A percentile compares a stretch with the other conserved stretches of the same genome.
Evolutionary conservation across 176 grass and related monocot species (phyloP).

Genomic region (Metroxylon sagu): DNA sequence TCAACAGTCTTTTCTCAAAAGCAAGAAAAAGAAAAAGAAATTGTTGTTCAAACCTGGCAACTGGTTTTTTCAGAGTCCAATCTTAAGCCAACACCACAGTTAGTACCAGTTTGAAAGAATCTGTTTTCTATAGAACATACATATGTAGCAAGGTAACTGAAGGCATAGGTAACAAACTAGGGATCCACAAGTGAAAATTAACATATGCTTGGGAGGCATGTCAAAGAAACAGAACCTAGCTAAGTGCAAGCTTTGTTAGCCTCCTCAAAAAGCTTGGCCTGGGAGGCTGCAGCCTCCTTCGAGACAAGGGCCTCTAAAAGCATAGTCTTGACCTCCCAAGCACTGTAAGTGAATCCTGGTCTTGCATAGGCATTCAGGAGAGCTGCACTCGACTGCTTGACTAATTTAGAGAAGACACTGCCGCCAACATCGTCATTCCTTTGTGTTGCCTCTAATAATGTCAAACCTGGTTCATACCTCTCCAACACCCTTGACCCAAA

Average conservation of each 20-base stretch:
- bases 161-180: background rate
- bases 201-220: background rate
- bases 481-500: conserved; percentile 80
- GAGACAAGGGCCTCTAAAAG: conserved; percentile 73
- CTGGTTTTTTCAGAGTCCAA: too few relatives aligned
- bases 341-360: conserved; percentile 53
- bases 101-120: too few relatives aligned
- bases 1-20: too few relatives aligned
- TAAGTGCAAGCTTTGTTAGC: conserved; percentile 53
- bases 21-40: too few relatives aligned
- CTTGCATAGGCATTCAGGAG: conserved; percentile 75
- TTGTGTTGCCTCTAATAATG: conserved; percentile 68
- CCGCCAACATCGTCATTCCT: conserved; percentile 62
- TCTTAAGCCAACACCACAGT: too few relatives aligned
- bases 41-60: too few relatives aligned
- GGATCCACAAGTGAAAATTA: background rate
- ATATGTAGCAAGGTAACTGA: too few relatives aligned
- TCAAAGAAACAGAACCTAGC: background rate
- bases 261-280: conserved; percentile 71
- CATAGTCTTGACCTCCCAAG: conserved; percentile 90
- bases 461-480: conserved; percentile 65
- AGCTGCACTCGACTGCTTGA: conserved; percentile 78
- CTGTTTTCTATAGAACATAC: too few relatives aligned
- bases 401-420: conserved; percentile 50
- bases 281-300: conserved; percentile 47